These are phyloP conservation scores for Jatropha multifida DNA, from an alignment of 441 rosid genomes.

Conservation along the genomic window DNA sequence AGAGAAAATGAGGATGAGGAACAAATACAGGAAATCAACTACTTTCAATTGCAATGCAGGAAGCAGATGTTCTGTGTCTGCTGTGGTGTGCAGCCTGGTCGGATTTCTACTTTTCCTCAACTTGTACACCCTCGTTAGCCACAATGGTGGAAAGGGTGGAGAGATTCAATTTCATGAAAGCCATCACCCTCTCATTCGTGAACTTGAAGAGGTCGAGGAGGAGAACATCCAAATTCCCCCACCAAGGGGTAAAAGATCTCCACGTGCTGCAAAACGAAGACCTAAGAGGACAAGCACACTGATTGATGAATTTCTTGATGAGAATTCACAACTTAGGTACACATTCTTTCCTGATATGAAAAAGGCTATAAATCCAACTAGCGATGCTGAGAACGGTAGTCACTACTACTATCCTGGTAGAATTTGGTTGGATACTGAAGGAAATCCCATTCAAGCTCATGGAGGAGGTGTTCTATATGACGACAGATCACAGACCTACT, in stretches of 20 bases:
- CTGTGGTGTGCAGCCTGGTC: constrained; percentile 64
- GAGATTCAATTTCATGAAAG: constrained; percentile 39
- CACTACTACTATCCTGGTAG: constrained; percentile 68
- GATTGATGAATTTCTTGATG: constrained; percentile 89
- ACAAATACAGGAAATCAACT: constrained; percentile 70
- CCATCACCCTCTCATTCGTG: constrained; percentile 44
- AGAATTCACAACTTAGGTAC: constrained; percentile 70
- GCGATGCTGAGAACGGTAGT: constrained; percentile 52
- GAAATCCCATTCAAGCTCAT: constrained; percentile 94
- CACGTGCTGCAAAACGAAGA: constrained; percentile 72
- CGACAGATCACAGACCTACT: constrained; percentile 56
- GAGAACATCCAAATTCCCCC: constrained; percentile 73
- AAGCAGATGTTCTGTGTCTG: constrained; percentile 59
- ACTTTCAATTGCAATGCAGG: constrained; percentile 75
- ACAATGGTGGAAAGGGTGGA: constrained; percentile 38
- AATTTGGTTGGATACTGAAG: constrained; percentile 89
- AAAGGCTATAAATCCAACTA: constrained; percentile 60
- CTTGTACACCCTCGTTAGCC: constrained; percentile 44
- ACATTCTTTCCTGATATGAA: constrained; percentile 70
- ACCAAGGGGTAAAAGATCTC: constrained; percentile 73
- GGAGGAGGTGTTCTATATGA: constrained; percentile 81
- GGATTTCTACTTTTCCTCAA: constrained; percentile 67
- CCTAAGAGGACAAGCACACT: constrained; percentile 65
- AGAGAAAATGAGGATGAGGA: constrained; percentile 69
- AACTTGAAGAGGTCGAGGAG: constrained; percentile 78